Evolutionary conservation across 2,329 filamentous ascomycete genomes (phyloP), one percentile per base, ranked within the genome.

Genomic region (Pseudocercospora fuligena): DNA sequence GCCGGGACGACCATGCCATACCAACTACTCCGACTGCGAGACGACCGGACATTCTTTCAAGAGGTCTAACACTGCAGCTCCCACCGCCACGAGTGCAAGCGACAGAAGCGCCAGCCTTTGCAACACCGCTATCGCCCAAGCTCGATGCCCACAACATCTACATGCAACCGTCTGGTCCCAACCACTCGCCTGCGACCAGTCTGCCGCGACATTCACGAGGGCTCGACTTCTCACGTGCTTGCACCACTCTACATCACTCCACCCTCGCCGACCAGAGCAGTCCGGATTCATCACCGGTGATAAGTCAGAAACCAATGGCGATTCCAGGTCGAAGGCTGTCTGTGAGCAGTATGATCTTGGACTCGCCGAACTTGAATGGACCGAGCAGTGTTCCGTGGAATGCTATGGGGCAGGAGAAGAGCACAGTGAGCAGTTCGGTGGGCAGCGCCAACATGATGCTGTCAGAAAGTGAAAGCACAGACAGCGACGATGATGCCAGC

Each of bases 191-290:
- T 1, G 90, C 92, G 27, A 96, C 94, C 62, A 91, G 97, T 56
- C 86, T 98, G 7, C 94, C 94, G 19, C 89, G 94, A 70, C 90
- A 94, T 68, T 97, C 94, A 31, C 88, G 94, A 64, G 94, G 94
- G 51, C 84, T 97, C 67, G 94, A 98, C 80, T 98, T 97, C 79
- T 94, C 94, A 47, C 88, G 94, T 72, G 94, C 94, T 11, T 95
- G 93, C 69, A 97, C 94, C 11, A 97, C 94, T 77, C 85, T 99
- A 23, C 95, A 98, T 80, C 95, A 98, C 79, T 97, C 94, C 16
- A 98, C 92, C 0, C 86, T 98, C 8, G 94, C 94, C 64, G 92
- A 97, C 16, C 88, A 90, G 77, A 91, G 92, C 0, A 95, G 92
- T 5, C 93, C 94, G 3, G 93, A 97, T 78, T 95, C 93, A 0